Conservation (phyloP, 495 filamentous ascomycete genomes). For the Bryoglossum gracile region DNA sequence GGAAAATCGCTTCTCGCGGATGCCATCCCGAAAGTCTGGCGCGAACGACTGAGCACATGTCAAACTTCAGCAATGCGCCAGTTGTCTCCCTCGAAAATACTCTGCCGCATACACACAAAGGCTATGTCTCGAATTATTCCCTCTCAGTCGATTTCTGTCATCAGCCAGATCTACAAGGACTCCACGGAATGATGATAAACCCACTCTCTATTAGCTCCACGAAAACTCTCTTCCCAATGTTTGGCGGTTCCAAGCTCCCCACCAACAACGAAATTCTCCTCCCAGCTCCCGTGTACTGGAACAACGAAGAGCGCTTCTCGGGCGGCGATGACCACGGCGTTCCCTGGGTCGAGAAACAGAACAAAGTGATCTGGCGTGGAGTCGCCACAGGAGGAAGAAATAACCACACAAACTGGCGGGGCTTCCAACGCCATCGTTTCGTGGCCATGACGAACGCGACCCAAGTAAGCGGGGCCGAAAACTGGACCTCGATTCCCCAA, state of each 20-base stretch:
- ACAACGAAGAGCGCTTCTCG: conserved; percentile 61
- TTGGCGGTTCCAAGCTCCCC: conserved; percentile 68
- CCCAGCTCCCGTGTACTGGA: conserved; percentile 70
- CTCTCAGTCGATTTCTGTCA: conserved; percentile 58
- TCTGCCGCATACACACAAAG: conserved; percentile 39
- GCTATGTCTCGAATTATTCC: conserved; percentile 60
- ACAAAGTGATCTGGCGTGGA: conserved; percentile 60
- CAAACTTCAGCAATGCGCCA: conserved; percentile 29
- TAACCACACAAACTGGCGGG: conserved; percentile 52
- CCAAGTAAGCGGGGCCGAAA: conserved; percentile 38
- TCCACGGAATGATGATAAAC: conserved; percentile 67
- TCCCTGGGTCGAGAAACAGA: conserved; percentile 48
- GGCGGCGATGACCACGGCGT: conserved; percentile 44
- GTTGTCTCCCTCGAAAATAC: conserved; percentile 32
- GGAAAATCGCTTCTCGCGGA: conserved; percentile 52
- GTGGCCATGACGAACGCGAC: conserved; percentile 63
- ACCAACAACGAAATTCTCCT: conserved; percentile 79
- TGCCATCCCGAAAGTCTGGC: conserved; percentile 55
- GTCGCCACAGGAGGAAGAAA: conserved; percentile 64
- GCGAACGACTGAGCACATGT: conserved; percentile 36
- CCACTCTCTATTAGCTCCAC: conserved; percentile 51
- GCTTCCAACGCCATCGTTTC: conserved; percentile 69
- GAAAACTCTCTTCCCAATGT: conserved; percentile 57
- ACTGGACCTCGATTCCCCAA: conserved; percentile 23
- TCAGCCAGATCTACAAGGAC: conserved; percentile 44